Base-by-base conservation (phyloP, 192 early-diverging fungal genomes). In the Phlyctochytrium bullatum region DNA sequence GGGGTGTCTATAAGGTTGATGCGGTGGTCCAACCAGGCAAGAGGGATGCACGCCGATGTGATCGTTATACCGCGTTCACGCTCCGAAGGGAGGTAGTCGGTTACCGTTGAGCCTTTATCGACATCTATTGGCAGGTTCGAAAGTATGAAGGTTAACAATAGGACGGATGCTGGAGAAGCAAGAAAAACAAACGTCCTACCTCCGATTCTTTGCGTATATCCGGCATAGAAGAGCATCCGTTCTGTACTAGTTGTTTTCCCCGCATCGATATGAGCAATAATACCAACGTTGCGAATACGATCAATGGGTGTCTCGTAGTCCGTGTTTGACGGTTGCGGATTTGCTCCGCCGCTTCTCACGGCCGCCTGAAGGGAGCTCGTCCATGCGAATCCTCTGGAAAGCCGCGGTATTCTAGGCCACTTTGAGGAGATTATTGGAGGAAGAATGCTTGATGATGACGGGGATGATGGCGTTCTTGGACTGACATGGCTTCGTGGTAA, bases 191-290 rank as follows among this genome's bases (percentile, higher is more conserved):
- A 53, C 4, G 25, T 27, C 67, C 53, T 77, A 88, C 90, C 87
- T 59, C 96, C 96, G 52, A 96, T 91, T 1, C 80, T 73, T 57
- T 88, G 87, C 0, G 93, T 97, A 52, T 92, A 90, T 25, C 96
- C 94, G 2, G 93, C 91, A 78, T 97, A 97, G 73, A 91, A 92
- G 2, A 98, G 87, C 91, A 98, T 97, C 4, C 96, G 89, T 70
- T 98, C 96, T n/a, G 94, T 96, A 0, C 93, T 96, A 0, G 96
- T 98, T 25, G 96, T 98, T 74, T 82, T 82, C 66, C 92, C 94
- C 1, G 96, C 96, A 73, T 98, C 96, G 64, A 98, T 96, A 69
- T 98, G 96, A 1, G 96, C 96, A 65, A 96, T 93, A 52, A 96
- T 96, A 14, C 94, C 95, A 66, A 98, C 88, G 65, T 96, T 98